A percentile compares a stretch with the other conserved stretches of the same genome.
phyloP scores from a whole-genome alignment of 495 filamentous ascomycete species.

The Cercophora newfieldiana region DNA sequence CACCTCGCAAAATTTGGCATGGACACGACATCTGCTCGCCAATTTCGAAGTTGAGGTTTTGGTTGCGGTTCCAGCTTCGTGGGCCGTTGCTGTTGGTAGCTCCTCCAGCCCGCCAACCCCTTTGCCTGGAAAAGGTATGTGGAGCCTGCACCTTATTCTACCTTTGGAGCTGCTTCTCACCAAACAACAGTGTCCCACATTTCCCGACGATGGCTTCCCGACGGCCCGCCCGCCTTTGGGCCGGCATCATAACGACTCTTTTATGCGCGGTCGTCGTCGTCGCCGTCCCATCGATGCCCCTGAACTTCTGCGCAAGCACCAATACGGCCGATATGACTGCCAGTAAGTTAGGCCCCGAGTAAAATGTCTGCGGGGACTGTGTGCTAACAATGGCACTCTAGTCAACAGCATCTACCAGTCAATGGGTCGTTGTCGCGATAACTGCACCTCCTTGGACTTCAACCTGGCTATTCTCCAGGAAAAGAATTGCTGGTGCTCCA shows the following conservation, averaged over 20 bases:
- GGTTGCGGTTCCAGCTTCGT: not conserved
- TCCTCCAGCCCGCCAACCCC: not conserved
- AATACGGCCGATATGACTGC: slow-evolving; percentile 40
- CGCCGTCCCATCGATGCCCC: slow-evolving; percentile 30
- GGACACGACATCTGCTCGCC: slow-evolving; percentile 2
- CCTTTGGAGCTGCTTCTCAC: not conserved
- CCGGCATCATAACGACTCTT: slow-evolving; percentile 20
- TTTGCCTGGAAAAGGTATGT: not conserved
- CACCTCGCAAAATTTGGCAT: slow-evolving; percentile 4
- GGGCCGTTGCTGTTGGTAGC: not conserved
- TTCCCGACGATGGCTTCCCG: slow-evolving; percentile 26
- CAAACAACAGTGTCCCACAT: not conserved
- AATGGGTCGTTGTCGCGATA: slow-evolving; percentile 44
- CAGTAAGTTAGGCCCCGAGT: slow-evolving; percentile 28
- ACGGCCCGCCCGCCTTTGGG: slow-evolving; percentile 25
- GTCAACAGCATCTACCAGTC: slow-evolving; percentile 47
- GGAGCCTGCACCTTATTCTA: not conserved
- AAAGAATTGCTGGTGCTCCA: slow-evolving; percentile 46
- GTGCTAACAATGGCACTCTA: slow-evolving; percentile 17
- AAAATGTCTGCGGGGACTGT: not conserved
- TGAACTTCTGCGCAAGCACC: slow-evolving; percentile 43
- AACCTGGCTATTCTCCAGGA: slow-evolving; percentile 44
- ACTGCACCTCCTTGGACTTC: slow-evolving; percentile 34
- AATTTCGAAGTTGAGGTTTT: slow-evolving; percentile 2
- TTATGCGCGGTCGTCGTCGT: slow-evolving; percentile 14